phyloP scores from a whole-genome alignment of 1,284 basidiomycete genomes.

The Ustanciosporium gigantosporum region DNA sequence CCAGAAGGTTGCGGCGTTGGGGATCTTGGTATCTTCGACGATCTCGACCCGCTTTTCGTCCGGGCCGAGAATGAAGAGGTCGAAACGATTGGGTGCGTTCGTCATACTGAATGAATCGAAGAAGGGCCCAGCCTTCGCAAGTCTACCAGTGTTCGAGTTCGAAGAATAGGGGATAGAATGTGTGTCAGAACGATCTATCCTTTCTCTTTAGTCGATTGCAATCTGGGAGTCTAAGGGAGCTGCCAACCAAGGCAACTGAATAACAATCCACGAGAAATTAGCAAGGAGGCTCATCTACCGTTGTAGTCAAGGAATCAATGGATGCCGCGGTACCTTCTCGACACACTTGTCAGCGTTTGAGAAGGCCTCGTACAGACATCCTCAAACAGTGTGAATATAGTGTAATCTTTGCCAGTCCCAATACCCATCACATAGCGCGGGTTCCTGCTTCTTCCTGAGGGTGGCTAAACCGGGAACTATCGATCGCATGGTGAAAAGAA shows the following conservation, averaged over 20 bases:
- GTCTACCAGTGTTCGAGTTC: too few species aligned
- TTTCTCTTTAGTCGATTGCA: too few species aligned
- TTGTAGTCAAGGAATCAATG: constrained; percentile 58
- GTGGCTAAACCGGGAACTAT: too few species aligned
- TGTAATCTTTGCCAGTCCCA: constrained; percentile 48
- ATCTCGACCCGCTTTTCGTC: constrained; percentile 90
- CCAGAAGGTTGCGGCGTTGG: constrained; percentile 91
- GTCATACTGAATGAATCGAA: constrained; percentile 43
- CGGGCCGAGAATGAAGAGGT: constrained; percentile 86
- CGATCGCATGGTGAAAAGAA: too few species aligned
- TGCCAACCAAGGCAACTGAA: too few species aligned
- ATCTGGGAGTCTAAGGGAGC: too few species aligned
- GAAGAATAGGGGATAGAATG: background rate
- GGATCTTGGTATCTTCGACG: constrained; percentile 93
- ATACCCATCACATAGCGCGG: background rate
- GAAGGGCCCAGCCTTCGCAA: too few species aligned
- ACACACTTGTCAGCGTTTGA: constrained; percentile 51
- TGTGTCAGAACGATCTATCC: too few species aligned
- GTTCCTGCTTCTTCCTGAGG: too few species aligned
- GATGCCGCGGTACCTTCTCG: constrained; percentile 27
- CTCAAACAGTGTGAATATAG: constrained; percentile 58
- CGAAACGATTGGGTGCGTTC: constrained; percentile 89
- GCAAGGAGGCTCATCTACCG: constrained; percentile 60
- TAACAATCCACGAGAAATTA: too few species aligned
- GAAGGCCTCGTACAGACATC: constrained; percentile 13